phyloP scores from a whole-genome alignment of 1,139 yeast genomes.

The Lodderomyces margitis region DNA sequence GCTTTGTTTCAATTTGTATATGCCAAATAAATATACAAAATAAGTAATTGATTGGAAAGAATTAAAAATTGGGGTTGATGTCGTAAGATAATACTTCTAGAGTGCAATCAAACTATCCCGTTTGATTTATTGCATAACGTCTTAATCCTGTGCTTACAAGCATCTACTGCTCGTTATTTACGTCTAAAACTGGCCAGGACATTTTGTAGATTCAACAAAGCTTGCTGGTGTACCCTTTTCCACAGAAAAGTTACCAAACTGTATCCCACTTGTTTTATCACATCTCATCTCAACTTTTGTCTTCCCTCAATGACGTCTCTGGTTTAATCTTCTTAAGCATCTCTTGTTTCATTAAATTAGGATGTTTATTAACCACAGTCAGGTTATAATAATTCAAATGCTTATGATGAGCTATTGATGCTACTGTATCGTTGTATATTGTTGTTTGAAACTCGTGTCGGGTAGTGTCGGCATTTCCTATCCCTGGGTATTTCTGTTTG shows the following conservation, averaged over 20 bases:
- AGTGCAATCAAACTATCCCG: too few species aligned
- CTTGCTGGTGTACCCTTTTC: too few species aligned
- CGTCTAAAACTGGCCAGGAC: too few species aligned
- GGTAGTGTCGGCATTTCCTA: slow-evolving; percentile 71
- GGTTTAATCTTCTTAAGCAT: slow-evolving; percentile 60
- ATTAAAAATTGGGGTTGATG: too few species aligned
- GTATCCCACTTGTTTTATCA: neutral
- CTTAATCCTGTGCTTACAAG: too few species aligned
- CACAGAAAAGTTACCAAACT: too few species aligned
- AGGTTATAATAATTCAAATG: slow-evolving; percentile 64
- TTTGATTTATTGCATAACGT: too few species aligned
- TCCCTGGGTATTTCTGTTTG: slow-evolving; percentile 63
- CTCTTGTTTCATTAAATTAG: slow-evolving; percentile 43
- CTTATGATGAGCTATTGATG: slow-evolving; percentile 69
- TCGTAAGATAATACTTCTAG: too few species aligned
- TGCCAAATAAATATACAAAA: neutral
- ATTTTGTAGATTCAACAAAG: too few species aligned
- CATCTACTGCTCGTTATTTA: too few species aligned
- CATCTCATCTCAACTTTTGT: neutral
- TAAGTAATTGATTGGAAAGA: too few species aligned
- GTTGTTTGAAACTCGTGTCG: slow-evolving; percentile 46
- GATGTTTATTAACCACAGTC: slow-evolving; percentile 58
- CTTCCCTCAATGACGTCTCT: neutral
- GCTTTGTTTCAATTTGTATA: neutral
- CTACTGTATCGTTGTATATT: slow-evolving; percentile 71